phyloP scores from a whole-genome alignment of 768 basidiomycete genomes.

The Tulasnella calospora region DNA sequence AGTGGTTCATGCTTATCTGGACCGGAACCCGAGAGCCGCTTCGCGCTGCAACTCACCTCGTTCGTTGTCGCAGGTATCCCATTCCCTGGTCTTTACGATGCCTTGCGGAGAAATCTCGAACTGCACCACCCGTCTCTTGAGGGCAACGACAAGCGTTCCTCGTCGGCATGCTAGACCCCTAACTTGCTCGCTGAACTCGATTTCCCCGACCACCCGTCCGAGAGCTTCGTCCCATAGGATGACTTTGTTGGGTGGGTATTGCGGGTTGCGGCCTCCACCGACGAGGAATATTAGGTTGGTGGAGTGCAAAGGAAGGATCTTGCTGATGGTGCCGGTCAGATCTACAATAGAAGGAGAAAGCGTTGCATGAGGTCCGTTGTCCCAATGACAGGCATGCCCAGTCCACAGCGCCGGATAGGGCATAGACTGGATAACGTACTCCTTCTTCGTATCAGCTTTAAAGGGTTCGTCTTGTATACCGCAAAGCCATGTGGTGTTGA shows the following conservation, averaged over 20 bases:
- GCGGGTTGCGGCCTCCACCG: constrained; percentile 81
- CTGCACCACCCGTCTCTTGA: constrained; percentile 71
- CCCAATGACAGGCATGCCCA: not conserved
- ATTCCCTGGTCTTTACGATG: constrained; percentile 62
- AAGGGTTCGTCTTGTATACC: constrained; percentile 70
- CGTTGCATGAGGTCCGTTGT: not conserved
- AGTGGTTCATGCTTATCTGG: not conserved
- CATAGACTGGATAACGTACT: constrained; percentile 44
- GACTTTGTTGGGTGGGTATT: constrained; percentile 89
- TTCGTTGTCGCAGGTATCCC: constrained; percentile 84
- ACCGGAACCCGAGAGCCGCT: not conserved
- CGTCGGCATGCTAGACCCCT: constrained; percentile 73
- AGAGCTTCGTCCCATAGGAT: constrained; percentile 81
- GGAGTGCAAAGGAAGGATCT: constrained; percentile 70
- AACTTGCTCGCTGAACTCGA: constrained; percentile 83
- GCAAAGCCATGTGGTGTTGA: constrained; percentile 79
- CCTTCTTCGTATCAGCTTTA: constrained; percentile 73
- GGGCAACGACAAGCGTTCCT: constrained; percentile 77
- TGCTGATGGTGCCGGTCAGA: constrained; percentile 70
- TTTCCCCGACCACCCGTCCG: constrained; percentile 74
- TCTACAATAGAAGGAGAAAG: constrained; percentile 43
- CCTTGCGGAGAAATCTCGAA: constrained; percentile 60
- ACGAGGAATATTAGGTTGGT: constrained; percentile 80
- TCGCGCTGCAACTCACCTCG: constrained; percentile 49
- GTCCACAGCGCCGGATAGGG: not conserved